Evolutionary conservation across 202 grass and related monocot genomes (phyloP).

Genomic region (Saccharum hybrid): DNA sequence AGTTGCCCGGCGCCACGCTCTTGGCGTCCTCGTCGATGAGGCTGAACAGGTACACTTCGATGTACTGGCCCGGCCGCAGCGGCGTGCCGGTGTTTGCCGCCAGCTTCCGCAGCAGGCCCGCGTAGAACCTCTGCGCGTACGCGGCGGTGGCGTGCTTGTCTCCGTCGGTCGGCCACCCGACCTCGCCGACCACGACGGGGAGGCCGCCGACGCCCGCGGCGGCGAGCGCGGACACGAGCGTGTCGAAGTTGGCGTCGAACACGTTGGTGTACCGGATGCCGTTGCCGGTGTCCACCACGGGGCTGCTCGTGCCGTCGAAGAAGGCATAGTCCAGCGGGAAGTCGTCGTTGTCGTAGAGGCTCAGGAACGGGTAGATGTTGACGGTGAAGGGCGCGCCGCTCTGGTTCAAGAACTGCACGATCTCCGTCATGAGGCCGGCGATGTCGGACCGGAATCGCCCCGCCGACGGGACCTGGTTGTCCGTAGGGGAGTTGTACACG

Average conservation of each 20-base stretch:
- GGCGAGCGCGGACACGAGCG: slow-evolving; percentile 66
- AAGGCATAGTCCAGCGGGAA: slow-evolving; percentile 90
- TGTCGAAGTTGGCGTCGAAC: slow-evolving; percentile 88
- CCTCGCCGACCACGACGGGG: slow-evolving; percentile 72
- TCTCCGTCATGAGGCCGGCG: slow-evolving; percentile 72
- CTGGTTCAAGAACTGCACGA: slow-evolving; percentile 76
- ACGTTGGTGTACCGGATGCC: slow-evolving; percentile 75
- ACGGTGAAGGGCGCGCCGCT: slow-evolving; percentile 76
- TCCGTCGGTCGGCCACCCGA: slow-evolving; percentile 90
- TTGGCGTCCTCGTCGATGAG: slow-evolving; percentile 85
- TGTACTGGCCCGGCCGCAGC: slow-evolving; percentile 61
- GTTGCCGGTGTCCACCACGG: slow-evolving; percentile 47
- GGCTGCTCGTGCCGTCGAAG: slow-evolving; percentile 67
- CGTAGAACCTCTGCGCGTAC: slow-evolving; percentile 70
- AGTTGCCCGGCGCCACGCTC: slow-evolving; percentile 70
- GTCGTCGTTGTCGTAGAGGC: slow-evolving; percentile 50
- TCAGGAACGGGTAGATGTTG: slow-evolving; percentile 98
- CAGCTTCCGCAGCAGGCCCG: slow-evolving; percentile 66
- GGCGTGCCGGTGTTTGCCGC: slow-evolving; percentile 63
- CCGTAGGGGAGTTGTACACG: slow-evolving; percentile 56
- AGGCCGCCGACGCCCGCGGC: slow-evolving; percentile 48
- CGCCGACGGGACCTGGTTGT: slow-evolving; percentile 51
- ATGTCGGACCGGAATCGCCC: slow-evolving; percentile 65
- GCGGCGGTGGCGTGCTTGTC: slow-evolving; percentile 52
- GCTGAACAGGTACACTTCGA: slow-evolving; percentile 81